These are phyloP conservation scores for Ophiostoma ulmi DNA, from an alignment of 2,329 filamentous ascomycete genomes.

Conservation along the genomic window DNA sequence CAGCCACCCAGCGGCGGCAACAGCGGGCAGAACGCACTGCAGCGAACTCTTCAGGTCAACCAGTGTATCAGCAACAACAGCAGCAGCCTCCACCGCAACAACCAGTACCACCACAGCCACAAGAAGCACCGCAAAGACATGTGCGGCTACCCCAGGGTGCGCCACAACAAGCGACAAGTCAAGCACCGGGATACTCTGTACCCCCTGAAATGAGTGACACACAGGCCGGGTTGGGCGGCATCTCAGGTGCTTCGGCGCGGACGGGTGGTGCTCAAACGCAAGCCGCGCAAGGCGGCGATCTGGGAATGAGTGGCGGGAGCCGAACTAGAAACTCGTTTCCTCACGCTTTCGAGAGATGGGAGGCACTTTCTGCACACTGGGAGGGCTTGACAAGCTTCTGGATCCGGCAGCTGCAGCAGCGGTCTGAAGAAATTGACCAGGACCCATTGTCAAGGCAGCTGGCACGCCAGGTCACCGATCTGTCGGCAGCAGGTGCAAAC, in stretches of 20 bases:
- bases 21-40: conserved; percentile 32
- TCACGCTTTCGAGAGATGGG: conserved; percentile 96
- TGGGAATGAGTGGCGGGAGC: conserved; percentile 31
- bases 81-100: conserved; percentile 23
- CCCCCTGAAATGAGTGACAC: background rate
- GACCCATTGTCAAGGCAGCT: conserved; percentile 84
- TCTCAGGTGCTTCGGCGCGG: conserved; percentile 3
- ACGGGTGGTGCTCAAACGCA: background rate
- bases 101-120: conserved; percentile 20
- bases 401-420: conserved; percentile 88
- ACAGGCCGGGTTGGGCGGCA: background rate
- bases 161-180: background rate
- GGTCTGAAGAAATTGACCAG: conserved; percentile 74
- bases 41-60: conserved; percentile 23
- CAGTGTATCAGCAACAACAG: conserved; percentile 19
- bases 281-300: conserved; percentile 32
- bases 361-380: conserved; percentile 94
- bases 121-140: conserved; percentile 21
- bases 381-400: conserved; percentile 96
- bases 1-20: conserved; percentile 34
- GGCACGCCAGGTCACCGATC: conserved; percentile 87
- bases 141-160: conserved; percentile 19
- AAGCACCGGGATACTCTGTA: background rate
- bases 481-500: conserved; percentile 95
- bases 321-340: conserved; percentile 70